Base-by-base conservation (phyloP, 768 basidiomycete species). In the Pseudohyphozyma bogoriensis region DNA sequence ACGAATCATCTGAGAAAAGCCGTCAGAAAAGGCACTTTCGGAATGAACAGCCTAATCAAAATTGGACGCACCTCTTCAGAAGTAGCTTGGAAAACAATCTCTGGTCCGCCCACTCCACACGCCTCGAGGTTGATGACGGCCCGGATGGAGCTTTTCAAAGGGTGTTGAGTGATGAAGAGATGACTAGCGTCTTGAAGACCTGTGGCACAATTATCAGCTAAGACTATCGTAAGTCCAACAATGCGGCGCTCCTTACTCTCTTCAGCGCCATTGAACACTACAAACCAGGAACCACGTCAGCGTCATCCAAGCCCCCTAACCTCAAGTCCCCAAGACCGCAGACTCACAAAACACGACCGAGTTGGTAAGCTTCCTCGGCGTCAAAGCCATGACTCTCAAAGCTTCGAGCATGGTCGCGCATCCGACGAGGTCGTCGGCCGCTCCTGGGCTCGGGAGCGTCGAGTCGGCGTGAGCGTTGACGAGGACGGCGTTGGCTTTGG, bases 261-360 rank as follows among this genome's bases (percentile, higher is more conserved):
- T 73, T 97, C 92, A 15, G 86, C 93, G 62, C 93, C 81, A 67
- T 96, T 96, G 77, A 93, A 95, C 62, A 97, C 89, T 91, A 62
- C 46, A 40, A 42, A 51, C n/a, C n/a, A n/a, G n/a, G n/a, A 29
- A 32, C 62, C 54, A 62, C 24, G 18, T 56, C 51, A 39, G 22
- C 1, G 22, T 2, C 33, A 20, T 18, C 51, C n/a, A n/a, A n/a
- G n/a, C n/a, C n/a, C n/a, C n/a, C n/a, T n/a, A n/a, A n/a, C n/a
- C n/a, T n/a, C n/a, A n/a, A n/a, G n/a, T n/a, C n/a, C n/a, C n/a
- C n/a, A n/a, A n/a, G n/a, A n/a, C n/a, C n/a, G n/a, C n/a, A 32
- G 29, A 78, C 87, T 74, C 67, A 90, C 90, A 74, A 72, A 97
- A 90, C 28, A 97, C 79, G 62, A 89, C 79, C 11, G 88, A 79